These are phyloP conservation scores for Monilinia laxa DNA, from an alignment of 2,329 filamentous ascomycete genomes.

Conservation along the genomic window DNA sequence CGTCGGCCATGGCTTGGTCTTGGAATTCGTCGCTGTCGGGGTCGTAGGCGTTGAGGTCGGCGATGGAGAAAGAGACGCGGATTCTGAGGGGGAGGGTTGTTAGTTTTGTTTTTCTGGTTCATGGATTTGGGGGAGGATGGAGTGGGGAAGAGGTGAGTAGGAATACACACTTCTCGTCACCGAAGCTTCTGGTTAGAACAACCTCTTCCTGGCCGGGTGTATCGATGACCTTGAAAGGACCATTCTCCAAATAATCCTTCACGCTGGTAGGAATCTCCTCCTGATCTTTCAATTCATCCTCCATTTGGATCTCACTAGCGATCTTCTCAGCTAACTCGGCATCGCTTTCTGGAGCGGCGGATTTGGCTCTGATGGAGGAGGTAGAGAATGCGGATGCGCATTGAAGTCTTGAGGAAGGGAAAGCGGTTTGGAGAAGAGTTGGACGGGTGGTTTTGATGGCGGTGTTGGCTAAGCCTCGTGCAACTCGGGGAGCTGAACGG, in stretches of 20 bases:
- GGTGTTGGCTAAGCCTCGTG: conserved; percentile 57
- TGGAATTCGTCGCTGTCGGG: conserved; percentile 56
- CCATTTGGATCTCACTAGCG: conserved; percentile 77
- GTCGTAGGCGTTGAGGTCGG: conserved; percentile 70
- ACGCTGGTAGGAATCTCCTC: conserved; percentile 73
- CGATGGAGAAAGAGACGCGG: conserved; percentile 79
- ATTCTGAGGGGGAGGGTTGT: conserved; percentile 51
- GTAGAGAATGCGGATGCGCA: conserved; percentile 42
- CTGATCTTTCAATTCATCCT: conserved; percentile 72
- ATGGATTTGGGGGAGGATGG: conserved; percentile 37
- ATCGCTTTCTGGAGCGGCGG: conserved; percentile 54
- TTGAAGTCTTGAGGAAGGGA: conserved; percentile 35
- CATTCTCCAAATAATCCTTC: conserved; percentile 85
- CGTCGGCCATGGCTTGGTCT: conserved; percentile 56
- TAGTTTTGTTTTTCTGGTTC: not conserved
- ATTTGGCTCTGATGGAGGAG: conserved; percentile 44
- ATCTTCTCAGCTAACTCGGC: conserved; percentile 85
- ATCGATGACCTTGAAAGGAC: conserved; percentile 81
- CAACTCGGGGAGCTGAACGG: conserved; percentile 64
- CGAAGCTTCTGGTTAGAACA: conserved; percentile 75
- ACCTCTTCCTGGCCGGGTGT: conserved; percentile 84
- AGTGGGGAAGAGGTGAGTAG: not conserved
- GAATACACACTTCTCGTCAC: conserved; percentile 75
- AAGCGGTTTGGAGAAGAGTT: conserved; percentile 37
- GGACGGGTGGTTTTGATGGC: conserved; percentile 47